Percentiles rank a stretch among this genome's conserved stretches.
phyloP scores from a whole-genome alignment of 1,284 basidiomycete species.

The Trichosporon coremiiforme region DNA sequence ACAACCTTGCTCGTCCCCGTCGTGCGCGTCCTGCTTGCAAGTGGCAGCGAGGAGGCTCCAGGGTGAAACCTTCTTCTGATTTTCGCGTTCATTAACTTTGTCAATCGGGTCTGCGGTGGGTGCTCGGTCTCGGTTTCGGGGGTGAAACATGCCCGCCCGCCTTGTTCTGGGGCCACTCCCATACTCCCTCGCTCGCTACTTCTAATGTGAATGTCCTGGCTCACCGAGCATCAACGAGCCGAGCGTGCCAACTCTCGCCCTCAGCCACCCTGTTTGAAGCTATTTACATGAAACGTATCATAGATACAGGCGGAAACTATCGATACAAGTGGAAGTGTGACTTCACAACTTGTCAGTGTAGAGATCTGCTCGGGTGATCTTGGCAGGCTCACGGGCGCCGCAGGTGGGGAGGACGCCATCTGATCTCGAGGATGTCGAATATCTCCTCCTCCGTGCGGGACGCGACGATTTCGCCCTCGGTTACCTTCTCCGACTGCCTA shows the following conservation, averaged over 20 bases:
- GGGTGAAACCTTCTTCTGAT: constrained; percentile 10
- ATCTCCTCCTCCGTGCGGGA: constrained; percentile 83
- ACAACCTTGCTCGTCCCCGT: constrained; percentile 4
- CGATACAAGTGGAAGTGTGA: constrained; percentile 4
- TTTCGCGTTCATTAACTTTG: neutral
- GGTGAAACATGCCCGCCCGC: neutral
- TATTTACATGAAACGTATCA: constrained; percentile 1
- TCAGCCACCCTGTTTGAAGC: constrained; percentile 11
- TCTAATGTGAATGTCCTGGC: neutral
- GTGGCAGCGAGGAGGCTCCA: neutral
- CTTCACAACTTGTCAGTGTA: no score
- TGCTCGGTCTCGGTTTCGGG: neutral
- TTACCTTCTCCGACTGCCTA: constrained; percentile 65
- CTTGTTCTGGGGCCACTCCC: neutral
- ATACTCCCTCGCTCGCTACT: no score
- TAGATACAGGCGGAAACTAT: constrained; percentile 10
- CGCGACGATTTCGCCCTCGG: constrained; percentile 69
- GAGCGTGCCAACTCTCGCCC: neutral
- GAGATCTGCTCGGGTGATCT: no score
- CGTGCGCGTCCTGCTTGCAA: no score
- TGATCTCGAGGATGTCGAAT: constrained; percentile 66
- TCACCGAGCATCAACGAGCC: neutral
- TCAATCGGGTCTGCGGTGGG: neutral
- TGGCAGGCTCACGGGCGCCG: constrained; percentile 30
- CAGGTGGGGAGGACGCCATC: constrained; percentile 41